A percentile compares a stretch with the other conserved stretches of the same genome.
Conservation (phyloP, 768 basidiomycete genomes). For the Lactarius akahatsu region DNA sequence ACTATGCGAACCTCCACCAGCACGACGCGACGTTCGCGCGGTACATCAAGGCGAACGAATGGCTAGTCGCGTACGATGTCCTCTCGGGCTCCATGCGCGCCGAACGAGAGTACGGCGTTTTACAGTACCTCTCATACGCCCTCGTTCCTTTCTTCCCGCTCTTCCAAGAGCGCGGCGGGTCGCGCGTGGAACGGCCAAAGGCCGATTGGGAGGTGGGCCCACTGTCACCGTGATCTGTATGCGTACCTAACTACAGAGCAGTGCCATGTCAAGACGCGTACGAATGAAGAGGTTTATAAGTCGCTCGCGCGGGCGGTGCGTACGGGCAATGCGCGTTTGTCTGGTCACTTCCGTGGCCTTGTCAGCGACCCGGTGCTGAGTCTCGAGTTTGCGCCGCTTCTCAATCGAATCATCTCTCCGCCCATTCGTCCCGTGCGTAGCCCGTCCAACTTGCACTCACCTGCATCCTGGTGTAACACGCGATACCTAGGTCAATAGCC, state of each 20-base stretch:
- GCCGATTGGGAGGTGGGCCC: slow-evolving; percentile 87
- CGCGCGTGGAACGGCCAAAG: slow-evolving; percentile 78
- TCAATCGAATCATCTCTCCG: slow-evolving; percentile 95
- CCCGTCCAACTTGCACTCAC: not conserved
- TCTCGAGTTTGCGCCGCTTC: slow-evolving; percentile 81
- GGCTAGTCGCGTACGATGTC: slow-evolving; percentile 70
- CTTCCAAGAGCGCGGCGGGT: slow-evolving; percentile 75
- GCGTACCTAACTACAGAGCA: slow-evolving; percentile 34
- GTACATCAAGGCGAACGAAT: slow-evolving; percentile 75
- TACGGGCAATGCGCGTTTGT: slow-evolving; percentile 50
- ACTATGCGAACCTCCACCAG: slow-evolving; percentile 78
- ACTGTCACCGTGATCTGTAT: not conserved
- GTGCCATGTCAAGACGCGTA: slow-evolving; percentile 65
- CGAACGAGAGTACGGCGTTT: slow-evolving; percentile 82
- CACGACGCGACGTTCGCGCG: slow-evolving; percentile 76
- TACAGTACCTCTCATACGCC: slow-evolving; percentile 80
- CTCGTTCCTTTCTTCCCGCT: slow-evolving; percentile 85
- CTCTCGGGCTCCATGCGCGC: slow-evolving; percentile 75
- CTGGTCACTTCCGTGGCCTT: slow-evolving; percentile 66
- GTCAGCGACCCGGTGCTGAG: slow-evolving; percentile 62
- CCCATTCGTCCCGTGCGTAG: slow-evolving; percentile 82
- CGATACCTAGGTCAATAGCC: slow-evolving; percentile 79
- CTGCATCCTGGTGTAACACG: not conserved
- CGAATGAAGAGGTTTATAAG: slow-evolving; percentile 85
- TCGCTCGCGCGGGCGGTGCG: slow-evolving; percentile 66